Evolutionary conservation across 257 asterid species (phyloP).

Genomic region (Gentiana dahurica): DNA sequence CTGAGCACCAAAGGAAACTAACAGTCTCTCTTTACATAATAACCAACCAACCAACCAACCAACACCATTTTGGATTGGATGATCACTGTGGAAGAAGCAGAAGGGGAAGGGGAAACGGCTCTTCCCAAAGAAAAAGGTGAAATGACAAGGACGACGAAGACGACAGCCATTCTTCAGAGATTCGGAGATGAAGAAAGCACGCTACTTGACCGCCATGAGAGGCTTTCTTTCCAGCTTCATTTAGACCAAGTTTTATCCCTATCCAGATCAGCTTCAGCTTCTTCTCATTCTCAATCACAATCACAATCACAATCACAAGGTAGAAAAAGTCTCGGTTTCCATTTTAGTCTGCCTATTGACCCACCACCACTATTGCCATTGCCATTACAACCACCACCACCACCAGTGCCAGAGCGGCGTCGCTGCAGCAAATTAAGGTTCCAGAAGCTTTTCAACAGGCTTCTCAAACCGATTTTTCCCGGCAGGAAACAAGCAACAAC

Average conservation of each 20-base stretch:
- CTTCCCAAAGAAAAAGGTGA: not conserved
- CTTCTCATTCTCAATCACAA: too few relatives aligned
- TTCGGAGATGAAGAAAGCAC: constrained; percentile 84
- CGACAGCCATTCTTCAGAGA: constrained; percentile 8
- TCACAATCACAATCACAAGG: constrained; percentile 20
- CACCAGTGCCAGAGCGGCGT: not conserved
- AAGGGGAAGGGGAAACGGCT: not conserved
- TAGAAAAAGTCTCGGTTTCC: too few relatives aligned
- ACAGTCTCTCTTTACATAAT: too few relatives aligned
- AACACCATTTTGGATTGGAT: not conserved
- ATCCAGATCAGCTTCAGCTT: constrained; percentile 30
- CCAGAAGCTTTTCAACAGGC: constrained; percentile 42
- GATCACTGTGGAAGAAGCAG: not conserved
- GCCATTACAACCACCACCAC: constrained; percentile 1
- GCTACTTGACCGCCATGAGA: constrained; percentile 61
- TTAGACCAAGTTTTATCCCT: constrained; percentile 74
- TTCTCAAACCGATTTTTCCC: constrained; percentile 46
- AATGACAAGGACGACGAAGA: constrained; percentile 14
- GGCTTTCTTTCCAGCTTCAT: constrained; percentile 75
- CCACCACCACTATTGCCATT: not conserved
- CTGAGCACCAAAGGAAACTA: too few relatives aligned
- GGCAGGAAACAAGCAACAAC: constrained; percentile 5
- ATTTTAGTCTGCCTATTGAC: not conserved
- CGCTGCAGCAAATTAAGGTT: constrained; percentile 28
- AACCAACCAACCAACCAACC: too few relatives aligned